Percentiles rank a stretch among this genome's conserved stretches.
Evolutionary conservation across 176 grass and related monocot species (phyloP).

Genomic region (Triticum timopheevii): DNA sequence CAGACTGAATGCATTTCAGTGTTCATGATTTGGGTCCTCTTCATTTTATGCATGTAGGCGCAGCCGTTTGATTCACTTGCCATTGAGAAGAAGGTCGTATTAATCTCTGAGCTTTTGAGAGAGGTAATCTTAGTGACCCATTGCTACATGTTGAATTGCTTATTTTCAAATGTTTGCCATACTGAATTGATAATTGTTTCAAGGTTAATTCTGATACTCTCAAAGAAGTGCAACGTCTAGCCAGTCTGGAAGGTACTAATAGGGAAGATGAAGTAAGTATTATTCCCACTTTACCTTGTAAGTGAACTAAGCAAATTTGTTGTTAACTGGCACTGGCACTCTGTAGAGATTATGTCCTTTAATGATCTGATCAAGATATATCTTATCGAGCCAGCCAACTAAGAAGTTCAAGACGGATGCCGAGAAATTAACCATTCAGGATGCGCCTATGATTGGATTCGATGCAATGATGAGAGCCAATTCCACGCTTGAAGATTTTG

Average conservation of each 20-base stretch:
- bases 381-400: conserved; percentile 18
- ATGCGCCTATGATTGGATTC: conserved; percentile 58
- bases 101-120: conserved; percentile 55
- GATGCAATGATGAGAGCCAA: conserved; percentile 72
- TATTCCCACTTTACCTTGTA: background rate
- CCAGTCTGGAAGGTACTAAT: conserved; percentile 37
- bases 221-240: conserved; percentile 41
- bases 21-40: background rate
- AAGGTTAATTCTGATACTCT: conserved; percentile 53
- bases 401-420: conserved; percentile 37
- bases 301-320: background rate
- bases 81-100: conserved; percentile 41
- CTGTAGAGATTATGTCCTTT: conserved; percentile 10
- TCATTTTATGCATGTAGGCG: conserved; percentile 27
- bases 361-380: conserved; percentile 31
- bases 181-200: conserved; percentile 13
- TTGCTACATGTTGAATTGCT: background rate
- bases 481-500: conserved; percentile 94
- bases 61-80: conserved; percentile 58
- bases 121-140: conserved; percentile 39
- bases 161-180: conserved; percentile 17
- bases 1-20: background rate
- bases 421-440: conserved; percentile 26
- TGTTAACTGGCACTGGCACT: conserved; percentile 8
- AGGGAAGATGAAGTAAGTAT: conserved; percentile 20